phyloP scores from a whole-genome alignment of 306 rosid species.

The Glycyrrhiza uralensis region DNA sequence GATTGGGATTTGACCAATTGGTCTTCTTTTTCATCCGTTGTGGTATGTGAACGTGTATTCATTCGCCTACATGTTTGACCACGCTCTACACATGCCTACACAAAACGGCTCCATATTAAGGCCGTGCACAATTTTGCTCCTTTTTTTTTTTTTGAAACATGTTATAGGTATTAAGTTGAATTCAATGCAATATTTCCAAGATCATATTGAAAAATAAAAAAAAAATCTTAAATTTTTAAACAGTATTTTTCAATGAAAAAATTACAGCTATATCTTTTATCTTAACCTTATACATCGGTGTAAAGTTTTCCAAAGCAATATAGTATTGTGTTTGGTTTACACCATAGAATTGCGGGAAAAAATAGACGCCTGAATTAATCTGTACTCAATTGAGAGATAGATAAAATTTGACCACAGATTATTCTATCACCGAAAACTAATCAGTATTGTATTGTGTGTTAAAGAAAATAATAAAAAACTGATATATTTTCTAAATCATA shows the following conservation, averaged over 20 bases:
- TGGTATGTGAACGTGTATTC: neutral
- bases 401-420: no score
- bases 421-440: no score
- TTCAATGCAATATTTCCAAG: neutral
- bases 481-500: no score
- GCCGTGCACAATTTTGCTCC: neutral
- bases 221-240: no score
- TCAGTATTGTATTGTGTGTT: no score
- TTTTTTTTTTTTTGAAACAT: neutral
- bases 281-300: neutral
- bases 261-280: neutral
- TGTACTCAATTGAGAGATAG: no score
- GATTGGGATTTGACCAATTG: constrained; percentile 21
- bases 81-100: constrained; percentile 16
- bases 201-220: neutral
- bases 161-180: neutral
- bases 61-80: constrained; percentile 53
- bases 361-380: no score
- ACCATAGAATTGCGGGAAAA: no score
- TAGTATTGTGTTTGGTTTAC: no score
- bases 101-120: neutral
- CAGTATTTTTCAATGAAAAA: neutral
- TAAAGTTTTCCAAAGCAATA: neutral
- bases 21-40: neutral
- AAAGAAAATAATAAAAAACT: no score